Conservation (phyloP, 2,329 filamentous ascomycete species). For the Aureobasidium zeae region DNA sequence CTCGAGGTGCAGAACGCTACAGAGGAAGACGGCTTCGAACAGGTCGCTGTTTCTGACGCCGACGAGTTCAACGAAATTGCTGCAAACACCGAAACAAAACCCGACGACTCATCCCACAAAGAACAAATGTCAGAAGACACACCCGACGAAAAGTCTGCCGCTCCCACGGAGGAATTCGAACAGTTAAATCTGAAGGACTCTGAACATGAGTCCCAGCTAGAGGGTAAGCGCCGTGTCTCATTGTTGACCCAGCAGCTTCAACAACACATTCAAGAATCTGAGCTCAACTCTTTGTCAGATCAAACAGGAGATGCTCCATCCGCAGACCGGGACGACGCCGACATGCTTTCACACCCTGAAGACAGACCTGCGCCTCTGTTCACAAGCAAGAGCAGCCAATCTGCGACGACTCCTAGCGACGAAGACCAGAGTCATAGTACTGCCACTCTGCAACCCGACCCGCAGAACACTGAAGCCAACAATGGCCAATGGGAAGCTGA, state of each 20-base stretch:
- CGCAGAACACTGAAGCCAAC: constrained; percentile 14
- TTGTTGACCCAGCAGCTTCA: constrained; percentile 35
- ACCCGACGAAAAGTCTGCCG: not conserved
- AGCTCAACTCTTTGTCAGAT: constrained; percentile 25
- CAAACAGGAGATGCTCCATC: too few species aligned
- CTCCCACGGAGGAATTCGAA: constrained; percentile 1
- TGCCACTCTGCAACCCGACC: constrained; percentile 17
- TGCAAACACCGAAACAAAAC: constrained; percentile 21
- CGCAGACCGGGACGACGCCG: constrained; percentile 21
- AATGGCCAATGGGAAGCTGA: constrained; percentile 46
- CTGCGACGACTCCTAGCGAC: constrained; percentile 7
- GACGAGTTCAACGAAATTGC: constrained; percentile 56
- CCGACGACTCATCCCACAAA: constrained; percentile 26
- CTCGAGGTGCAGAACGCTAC: constrained; percentile 72
- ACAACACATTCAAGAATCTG: constrained; percentile 20
- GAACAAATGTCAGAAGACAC: constrained; percentile 30
- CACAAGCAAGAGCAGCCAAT: constrained; percentile 31
- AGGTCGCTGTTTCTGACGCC: constrained; percentile 62
- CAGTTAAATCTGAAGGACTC: constrained; percentile 3
- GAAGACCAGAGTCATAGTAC: constrained; percentile 18
- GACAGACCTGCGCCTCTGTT: constrained; percentile 63
- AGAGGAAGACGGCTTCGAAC: constrained; percentile 89
- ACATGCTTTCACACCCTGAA: constrained; percentile 50
- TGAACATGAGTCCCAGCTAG: constrained; percentile 10
- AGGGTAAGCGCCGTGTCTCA: constrained; percentile 29